Conservation (phyloP, 208 protist genomes). For the Leishmania martiniquensis region DNA sequence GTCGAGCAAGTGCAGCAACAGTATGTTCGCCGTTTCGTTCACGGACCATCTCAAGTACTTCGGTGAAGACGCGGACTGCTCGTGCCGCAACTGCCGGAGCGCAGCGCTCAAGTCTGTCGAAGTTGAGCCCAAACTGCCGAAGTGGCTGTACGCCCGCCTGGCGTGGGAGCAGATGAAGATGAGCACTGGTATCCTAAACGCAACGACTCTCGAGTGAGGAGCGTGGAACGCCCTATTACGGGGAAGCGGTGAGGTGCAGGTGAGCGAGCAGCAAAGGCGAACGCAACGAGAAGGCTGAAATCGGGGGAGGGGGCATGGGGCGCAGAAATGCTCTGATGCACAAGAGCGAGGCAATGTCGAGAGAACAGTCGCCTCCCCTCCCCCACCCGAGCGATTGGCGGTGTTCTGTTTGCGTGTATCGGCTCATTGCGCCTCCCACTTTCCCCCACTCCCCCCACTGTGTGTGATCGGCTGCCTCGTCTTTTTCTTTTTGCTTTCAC, state of each 20-base stretch:
- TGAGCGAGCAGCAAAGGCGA: too few relatives aligned
- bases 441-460: too few relatives aligned
- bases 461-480: too few relatives aligned
- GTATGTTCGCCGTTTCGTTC: constrained; percentile 18
- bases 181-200: background rate
- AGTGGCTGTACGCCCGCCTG: constrained; percentile 6
- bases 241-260: background rate
- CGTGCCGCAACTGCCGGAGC: constrained; percentile 7
- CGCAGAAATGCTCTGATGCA: too few relatives aligned
- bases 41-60: constrained; percentile 60
- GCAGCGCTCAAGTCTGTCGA: background rate
- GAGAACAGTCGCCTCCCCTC: too few relatives aligned
- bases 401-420: too few relatives aligned
- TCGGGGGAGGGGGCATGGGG: too few relatives aligned
- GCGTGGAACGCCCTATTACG: background rate
- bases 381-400: too few relatives aligned
- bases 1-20: constrained; percentile 46
- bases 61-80: constrained; percentile 36
- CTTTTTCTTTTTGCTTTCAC: too few relatives aligned
- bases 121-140: background rate
- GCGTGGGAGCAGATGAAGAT: background rate
- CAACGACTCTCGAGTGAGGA: background rate
- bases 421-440: too few relatives aligned
- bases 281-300: too few relatives aligned
- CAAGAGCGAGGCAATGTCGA: too few relatives aligned